Base-by-base conservation (phyloP, 2,329 filamentous ascomycete species). In the Truncatella angustata region DNA sequence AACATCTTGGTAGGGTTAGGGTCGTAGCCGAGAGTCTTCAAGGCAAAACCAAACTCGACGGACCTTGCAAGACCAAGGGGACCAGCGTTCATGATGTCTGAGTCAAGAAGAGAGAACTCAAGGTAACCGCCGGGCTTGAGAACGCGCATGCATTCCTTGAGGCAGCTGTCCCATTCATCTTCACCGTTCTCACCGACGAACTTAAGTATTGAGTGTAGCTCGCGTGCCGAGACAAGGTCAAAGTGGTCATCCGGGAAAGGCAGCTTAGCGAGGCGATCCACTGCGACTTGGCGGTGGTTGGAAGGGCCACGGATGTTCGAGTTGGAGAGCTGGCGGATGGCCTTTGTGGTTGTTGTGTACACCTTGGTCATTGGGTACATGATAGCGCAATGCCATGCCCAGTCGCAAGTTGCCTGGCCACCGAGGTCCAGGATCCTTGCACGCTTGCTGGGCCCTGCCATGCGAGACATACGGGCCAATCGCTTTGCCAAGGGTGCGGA, bases 111-210 rank as follows among this genome's bases (percentile, higher is more conserved):
- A 56, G 85, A 86, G 73, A 94, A 99, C 66, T 99, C 94, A 53
- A 99, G 76, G 69, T 93, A 93, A 28, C 94, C 94, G 47, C 91
- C 91, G 0, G 93, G 92, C 74, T 96, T 96, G 60, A 97, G 84
- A 53, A 95, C 87, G 54, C 94, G 91, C 74, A 90, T 85, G 68
- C 91, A 95, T 73, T 99, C 94, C 49, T 77, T 77, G 7, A 97
- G 78, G 55, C 90, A 94, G 45, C 86, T 79, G 66, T 95, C 90
- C 80, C 92, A 97, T 72, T 97, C 93, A 64, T 97, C 91, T 53
- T 84, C 76, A 36, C 81, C 80, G 58, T 88, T 82, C 62, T 86
- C 81, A 26, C 78, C 80, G 24, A 80, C 77, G 35, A 87, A 84
- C 70, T 93, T 94, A 62, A 99, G 83, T 35, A 95, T 80, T 49